Evolutionary conservation across 495 filamentous ascomycete species (phyloP).

Genomic region (Peziza echinospora): DNA sequence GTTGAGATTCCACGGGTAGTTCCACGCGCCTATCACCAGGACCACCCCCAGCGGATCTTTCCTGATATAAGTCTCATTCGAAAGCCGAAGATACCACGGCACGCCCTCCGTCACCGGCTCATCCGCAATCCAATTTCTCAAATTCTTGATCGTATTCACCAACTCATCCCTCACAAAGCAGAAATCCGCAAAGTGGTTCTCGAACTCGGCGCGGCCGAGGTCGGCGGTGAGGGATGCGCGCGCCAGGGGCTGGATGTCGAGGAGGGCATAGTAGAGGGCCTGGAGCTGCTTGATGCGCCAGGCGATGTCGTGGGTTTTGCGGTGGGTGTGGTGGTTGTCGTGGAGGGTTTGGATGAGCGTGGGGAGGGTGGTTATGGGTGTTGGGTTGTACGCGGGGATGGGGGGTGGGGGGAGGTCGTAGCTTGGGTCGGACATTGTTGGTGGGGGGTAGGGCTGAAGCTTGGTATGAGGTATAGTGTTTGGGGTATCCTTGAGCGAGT

Average conservation of each 20-base stretch:
- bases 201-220: constrained; percentile 48
- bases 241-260: constrained; percentile 49
- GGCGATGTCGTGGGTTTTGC: constrained; percentile 59
- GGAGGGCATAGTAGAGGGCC: constrained; percentile 79
- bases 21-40: constrained; percentile 79
- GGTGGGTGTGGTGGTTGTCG: constrained; percentile 10
- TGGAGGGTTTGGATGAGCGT: not conserved
- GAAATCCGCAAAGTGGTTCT: constrained; percentile 47
- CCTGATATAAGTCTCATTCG: constrained; percentile 45
- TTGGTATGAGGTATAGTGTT: too few species aligned
- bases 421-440: too few species aligned
- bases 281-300: constrained; percentile 71
- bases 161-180: constrained; percentile 59
- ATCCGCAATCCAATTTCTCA: constrained; percentile 65
- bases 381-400: not conserved
- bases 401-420: too few species aligned
- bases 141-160: constrained; percentile 47
- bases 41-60: constrained; percentile 78
- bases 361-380: not conserved
- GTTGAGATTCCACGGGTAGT: constrained; percentile 69
- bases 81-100: constrained; percentile 29
- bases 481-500: too few species aligned
- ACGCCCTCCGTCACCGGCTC: constrained; percentile 46
- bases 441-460: too few species aligned
- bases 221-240: constrained; percentile 50